These are phyloP conservation scores for Xylaria sp. DNA, from an alignment of 2,329 filamentous ascomycete genomes.

Conservation along the genomic window DNA sequence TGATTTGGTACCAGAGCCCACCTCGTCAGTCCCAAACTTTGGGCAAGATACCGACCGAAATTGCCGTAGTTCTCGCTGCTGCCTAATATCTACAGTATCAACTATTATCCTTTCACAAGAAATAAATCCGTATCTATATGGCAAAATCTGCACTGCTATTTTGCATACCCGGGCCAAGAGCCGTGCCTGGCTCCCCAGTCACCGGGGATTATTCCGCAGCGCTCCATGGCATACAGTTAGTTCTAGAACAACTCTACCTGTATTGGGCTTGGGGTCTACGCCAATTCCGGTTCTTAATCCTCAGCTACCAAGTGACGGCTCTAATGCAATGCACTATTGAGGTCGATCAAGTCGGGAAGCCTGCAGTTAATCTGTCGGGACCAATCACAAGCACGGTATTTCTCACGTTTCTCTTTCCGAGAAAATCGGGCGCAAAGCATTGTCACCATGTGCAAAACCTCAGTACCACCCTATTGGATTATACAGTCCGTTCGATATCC, in stretches of 20 bases:
- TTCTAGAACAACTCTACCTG: neutral
- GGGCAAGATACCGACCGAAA: neutral
- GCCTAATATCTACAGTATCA: too few relatives aligned
- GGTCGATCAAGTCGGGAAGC: constrained; percentile 7
- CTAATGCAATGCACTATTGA: neutral
- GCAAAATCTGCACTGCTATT: too few relatives aligned
- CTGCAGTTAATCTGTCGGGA: constrained; percentile 13
- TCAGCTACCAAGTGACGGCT: neutral
- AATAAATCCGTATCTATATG: too few relatives aligned
- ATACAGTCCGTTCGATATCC: neutral
- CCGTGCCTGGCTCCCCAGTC: too few relatives aligned
- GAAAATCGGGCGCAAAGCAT: neutral
- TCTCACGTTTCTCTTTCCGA: constrained; percentile 30
- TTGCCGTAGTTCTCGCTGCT: too few relatives aligned
- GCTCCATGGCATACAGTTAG: neutral
- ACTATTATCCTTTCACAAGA: too few relatives aligned
- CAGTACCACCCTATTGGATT: constrained; percentile 13
- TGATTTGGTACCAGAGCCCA: neutral
- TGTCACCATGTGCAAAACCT: constrained; percentile 5
- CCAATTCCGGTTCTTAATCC: neutral
- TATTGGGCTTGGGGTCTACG: neutral
- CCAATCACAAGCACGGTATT: constrained; percentile 29
- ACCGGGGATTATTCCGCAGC: too few relatives aligned
- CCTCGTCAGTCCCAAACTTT: neutral
- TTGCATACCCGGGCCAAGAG: too few relatives aligned